Base-by-base conservation (phyloP, 2,329 filamentous ascomycete genomes). In the Eutypella sp. region DNA sequence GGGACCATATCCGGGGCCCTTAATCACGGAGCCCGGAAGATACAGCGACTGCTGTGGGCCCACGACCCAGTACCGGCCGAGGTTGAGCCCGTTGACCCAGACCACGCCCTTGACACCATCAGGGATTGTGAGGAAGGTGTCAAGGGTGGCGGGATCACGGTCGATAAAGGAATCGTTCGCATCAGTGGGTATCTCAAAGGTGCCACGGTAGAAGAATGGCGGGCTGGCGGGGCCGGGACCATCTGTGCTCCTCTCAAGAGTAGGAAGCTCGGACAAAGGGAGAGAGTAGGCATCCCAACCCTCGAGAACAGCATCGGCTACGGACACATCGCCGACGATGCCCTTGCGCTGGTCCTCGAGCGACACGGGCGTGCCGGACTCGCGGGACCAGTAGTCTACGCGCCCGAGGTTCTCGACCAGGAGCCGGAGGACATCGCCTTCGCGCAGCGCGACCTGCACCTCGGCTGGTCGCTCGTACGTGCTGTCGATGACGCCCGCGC, bases 351-450 rank as follows among this genome's bases (percentile, higher is more conserved):
- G 74, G 27, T 78, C 72, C 5, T 60, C 59, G 9, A 74, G 60
- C 11, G 55, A 55, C 13, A 59, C 52, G 34, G 52, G 53, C n/a
- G 59, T 60, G 15, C 56, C 56, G 3, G 58, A 60, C 23, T 61
- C 58, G 5, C 59, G 55, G 3, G 67, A 65, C 40, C 65, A 65
- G 48, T 71, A 74, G 48, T 76, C 69, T 1, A 75, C 70, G 3
- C 74, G 66, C 2, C 73, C 74, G n/a, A 77, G 62, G 41, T 76
- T 77, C 56, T 78, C 74, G 2, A 75, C 67, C 3, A 76, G 55
- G 0, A 76, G 63, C 46, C 67, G 61, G 5, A 76, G 49, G 20
- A 53, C 62, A 49, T 74, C 71, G 5, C 69, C 70, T 1, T 54
- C 50, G 16, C 58, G 51, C 7, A 77, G 57, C 0, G 55, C 47